Evolutionary conservation across 768 basidiomycete species (phyloP).

Genomic region (Amanita subjunquillea): DNA sequence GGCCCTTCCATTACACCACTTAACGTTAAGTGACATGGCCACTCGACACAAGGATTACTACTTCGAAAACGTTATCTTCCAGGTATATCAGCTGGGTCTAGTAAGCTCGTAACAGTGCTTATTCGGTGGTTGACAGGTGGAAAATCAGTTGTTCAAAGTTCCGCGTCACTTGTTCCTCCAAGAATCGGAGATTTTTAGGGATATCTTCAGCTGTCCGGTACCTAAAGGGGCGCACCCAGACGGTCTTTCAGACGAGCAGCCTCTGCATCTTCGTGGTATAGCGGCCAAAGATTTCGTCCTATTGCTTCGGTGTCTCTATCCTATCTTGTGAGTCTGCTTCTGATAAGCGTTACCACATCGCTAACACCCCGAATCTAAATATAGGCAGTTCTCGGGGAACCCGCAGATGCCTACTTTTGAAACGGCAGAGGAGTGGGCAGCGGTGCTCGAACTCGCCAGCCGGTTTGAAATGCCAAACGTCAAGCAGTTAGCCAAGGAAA

Average conservation of each 20-base stretch:
- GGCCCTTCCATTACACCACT: not conserved
- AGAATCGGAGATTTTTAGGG: constrained; percentile 16
- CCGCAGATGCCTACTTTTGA: not conserved
- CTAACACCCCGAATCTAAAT: not conserved
- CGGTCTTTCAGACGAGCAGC: constrained; percentile 14
- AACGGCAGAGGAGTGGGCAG: constrained; percentile 15
- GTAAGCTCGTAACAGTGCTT: too few species aligned
- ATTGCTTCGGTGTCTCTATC: constrained; percentile 17
- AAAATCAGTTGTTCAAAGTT: constrained; percentile 17
- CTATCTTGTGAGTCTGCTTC: constrained; percentile 12
- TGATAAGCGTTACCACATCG: not conserved
- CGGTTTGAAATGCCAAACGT: constrained; percentile 19
- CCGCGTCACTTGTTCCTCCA: constrained; percentile 15
- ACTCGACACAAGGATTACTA: constrained; percentile 3
- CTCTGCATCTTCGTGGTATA: constrained; percentile 15
- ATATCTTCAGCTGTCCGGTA: constrained; percentile 16
- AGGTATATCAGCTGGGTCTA: not conserved
- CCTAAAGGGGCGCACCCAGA: constrained; percentile 8
- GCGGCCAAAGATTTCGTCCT: constrained; percentile 13
- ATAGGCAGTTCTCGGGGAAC: not conserved
- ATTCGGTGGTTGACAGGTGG: constrained; percentile 12
- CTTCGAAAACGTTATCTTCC: constrained; percentile 3
- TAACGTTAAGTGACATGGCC: not conserved
- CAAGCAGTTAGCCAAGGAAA: constrained; percentile 14
- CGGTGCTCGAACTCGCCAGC: constrained; percentile 19